Conservation (phyloP, 495 filamentous ascomycete genomes). For the Hapsidospora chrysogenum region DNA sequence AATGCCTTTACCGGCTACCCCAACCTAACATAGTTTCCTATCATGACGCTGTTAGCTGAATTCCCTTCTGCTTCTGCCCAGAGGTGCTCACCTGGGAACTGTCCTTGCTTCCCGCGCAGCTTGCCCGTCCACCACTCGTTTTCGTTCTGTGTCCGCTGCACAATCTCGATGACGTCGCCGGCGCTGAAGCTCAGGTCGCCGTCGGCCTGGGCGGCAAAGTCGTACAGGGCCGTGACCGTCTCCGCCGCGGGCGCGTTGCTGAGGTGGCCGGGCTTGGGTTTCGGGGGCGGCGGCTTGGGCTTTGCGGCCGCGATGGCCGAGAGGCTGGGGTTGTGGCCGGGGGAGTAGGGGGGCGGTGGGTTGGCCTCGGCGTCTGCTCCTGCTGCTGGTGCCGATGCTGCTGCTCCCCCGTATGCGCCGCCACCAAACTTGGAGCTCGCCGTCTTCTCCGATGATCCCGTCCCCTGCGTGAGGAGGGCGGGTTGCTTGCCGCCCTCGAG, state of each 20-base stretch:
- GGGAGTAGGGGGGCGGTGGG: constrained; percentile 46
- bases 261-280: constrained; percentile 68
- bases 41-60: too few relatives aligned
- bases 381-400: too few relatives aligned
- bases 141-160: constrained; percentile 60
- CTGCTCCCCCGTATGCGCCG: background rate
- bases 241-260: constrained; percentile 46
- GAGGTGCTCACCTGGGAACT: constrained; percentile 62
- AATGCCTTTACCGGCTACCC: too few relatives aligned
- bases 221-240: constrained; percentile 73
- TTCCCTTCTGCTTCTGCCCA: background rate
- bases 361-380: background rate
- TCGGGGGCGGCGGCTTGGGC: constrained; percentile 76
- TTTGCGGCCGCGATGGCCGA: constrained; percentile 64
- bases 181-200: constrained; percentile 84
- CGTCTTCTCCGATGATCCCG: constrained; percentile 1
- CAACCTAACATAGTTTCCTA: constrained; percentile 29
- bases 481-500: constrained; percentile 20
- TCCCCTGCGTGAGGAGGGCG: constrained; percentile 12
- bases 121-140: constrained; percentile 96
- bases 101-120: constrained; percentile 60
- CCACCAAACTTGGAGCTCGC: background rate
- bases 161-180: constrained; percentile 83
- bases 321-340: constrained; percentile 30
- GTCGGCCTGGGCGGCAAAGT: constrained; percentile 91